phyloP scores from a whole-genome alignment of 768 basidiomycete genomes.

The Nidularia sp. region DNA sequence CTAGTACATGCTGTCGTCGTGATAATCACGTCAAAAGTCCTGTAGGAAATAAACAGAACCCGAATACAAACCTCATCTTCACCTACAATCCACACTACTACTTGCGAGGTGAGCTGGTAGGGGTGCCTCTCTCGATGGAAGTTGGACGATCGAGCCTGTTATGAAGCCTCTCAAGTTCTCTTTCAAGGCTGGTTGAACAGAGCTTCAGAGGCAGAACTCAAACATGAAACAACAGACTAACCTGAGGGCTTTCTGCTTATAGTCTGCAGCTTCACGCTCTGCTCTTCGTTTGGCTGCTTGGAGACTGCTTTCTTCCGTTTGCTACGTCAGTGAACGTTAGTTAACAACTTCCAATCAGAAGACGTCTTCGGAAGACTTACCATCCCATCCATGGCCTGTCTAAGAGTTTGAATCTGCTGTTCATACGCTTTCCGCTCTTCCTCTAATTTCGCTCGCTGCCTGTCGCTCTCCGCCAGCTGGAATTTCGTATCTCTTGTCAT shows the following conservation, averaged over 20 bases:
- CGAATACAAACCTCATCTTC: no score
- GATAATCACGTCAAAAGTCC: no score
- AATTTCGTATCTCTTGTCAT: conserved; percentile 46
- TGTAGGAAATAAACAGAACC: no score
- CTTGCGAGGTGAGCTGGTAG: conserved; percentile 27
- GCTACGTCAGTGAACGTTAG: conserved; percentile 31
- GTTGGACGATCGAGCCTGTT: conserved; percentile 59
- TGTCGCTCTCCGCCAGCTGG: conserved; percentile 58
- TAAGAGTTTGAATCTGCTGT: conserved; percentile 49
- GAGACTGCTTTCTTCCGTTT: conserved; percentile 65
- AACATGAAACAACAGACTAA: conserved; percentile 24
- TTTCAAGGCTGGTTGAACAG: conserved; percentile 43
- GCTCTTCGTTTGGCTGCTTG: conserved; percentile 71
- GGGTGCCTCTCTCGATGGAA: conserved; percentile 21
- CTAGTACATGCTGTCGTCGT: no score
- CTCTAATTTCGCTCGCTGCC: conserved; percentile 57
- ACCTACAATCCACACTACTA: conserved; percentile 1
- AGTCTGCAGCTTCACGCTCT: conserved; percentile 72
- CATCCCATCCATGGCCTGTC: conserved; percentile 56
- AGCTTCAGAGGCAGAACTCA: conserved; percentile 1
- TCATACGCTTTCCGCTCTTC: conserved; percentile 63
- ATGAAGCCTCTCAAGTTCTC: conserved; percentile 67
- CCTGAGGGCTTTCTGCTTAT: conserved; percentile 67
- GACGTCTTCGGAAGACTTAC: conserved; percentile 30
- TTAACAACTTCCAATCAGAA: conserved; percentile 2